Evolutionary conservation across 164 flowering plant species (phyloP).

Genomic region (Chimonanthus praecox): DNA sequence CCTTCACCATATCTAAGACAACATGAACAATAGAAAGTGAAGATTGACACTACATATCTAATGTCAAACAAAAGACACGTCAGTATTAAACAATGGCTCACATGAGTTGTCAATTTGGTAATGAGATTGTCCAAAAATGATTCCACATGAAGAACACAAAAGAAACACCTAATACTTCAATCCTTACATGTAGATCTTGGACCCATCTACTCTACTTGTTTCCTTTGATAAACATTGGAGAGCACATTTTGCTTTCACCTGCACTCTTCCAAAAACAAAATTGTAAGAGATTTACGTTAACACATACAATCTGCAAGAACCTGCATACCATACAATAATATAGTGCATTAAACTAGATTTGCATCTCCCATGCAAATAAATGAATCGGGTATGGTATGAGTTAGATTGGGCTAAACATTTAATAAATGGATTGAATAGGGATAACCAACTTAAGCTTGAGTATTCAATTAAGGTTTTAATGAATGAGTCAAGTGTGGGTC

Average conservation of each 20-base stretch:
- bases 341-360: no score
- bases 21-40: slow-evolving; percentile 4
- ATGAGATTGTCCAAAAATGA: background rate
- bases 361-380: no score
- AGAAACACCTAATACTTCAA: background rate
- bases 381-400: no score
- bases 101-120: background rate
- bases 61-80: background rate
- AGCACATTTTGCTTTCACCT: slow-evolving; percentile 59
- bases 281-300: background rate
- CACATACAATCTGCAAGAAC: background rate
- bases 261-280: background rate
- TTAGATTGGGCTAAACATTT: no score
- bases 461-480: no score
- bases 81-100: background rate
- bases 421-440: no score
- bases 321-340: no score
- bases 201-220: slow-evolving; percentile 68
- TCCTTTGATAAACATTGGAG: slow-evolving; percentile 49
- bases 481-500: no score
- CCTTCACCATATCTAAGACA: slow-evolving; percentile 88
- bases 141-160: background rate
- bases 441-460: no score
- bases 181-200: slow-evolving; percentile 70
- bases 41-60: background rate